A percentile compares a stretch with the other conserved stretches of the same genome.
Evolutionary conservation across 306 rosid species (phyloP).

Genomic region (Gastrolobium bilobum): DNA sequence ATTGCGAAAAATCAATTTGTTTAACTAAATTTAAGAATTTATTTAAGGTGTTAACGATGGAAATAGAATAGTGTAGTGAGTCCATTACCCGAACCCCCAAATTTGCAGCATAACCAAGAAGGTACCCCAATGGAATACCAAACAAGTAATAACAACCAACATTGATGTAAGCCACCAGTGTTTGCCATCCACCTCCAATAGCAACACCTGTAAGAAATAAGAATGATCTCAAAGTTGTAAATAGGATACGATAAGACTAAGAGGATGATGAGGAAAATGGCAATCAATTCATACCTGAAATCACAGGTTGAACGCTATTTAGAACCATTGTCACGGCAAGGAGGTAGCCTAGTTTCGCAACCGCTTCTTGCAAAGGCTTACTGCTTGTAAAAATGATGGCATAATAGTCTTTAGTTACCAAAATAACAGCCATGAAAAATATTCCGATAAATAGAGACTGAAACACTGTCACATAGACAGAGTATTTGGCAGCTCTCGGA

Average conservation of each 20-base stretch:
- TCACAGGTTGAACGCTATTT: conserved; percentile 89
- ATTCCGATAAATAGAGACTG: conserved; percentile 81
- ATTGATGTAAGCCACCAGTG: conserved; percentile 83
- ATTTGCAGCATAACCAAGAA: conserved; percentile 70
- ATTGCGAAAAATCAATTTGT: background rate
- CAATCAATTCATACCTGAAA: conserved; percentile 64
- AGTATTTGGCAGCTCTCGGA: conserved; percentile 82
- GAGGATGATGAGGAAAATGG: conserved; percentile 1
- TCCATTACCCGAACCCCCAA: conserved; percentile 74
- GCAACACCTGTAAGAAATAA: conserved; percentile 79
- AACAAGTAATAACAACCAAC: conserved; percentile 80
- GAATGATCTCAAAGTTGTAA: conserved; percentile 25
- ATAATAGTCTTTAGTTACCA: conserved; percentile 61
- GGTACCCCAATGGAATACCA: conserved; percentile 80
- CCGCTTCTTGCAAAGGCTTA: conserved; percentile 60
- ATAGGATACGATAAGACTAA: background rate
- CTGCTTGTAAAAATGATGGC: conserved; percentile 73
- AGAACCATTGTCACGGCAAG: conserved; percentile 86
- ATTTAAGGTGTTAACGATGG: background rate
- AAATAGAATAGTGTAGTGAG: conserved; percentile 6
- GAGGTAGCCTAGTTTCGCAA: conserved; percentile 66
- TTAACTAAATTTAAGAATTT: conserved; percentile 1
- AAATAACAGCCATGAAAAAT: conserved; percentile 60
- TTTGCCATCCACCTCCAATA: conserved; percentile 96
- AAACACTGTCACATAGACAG: conserved; percentile 71